These are phyloP conservation scores for Penicillium malachiteum DNA, from an alignment of 495 filamentous ascomycete species.

Conservation along the genomic window DNA sequence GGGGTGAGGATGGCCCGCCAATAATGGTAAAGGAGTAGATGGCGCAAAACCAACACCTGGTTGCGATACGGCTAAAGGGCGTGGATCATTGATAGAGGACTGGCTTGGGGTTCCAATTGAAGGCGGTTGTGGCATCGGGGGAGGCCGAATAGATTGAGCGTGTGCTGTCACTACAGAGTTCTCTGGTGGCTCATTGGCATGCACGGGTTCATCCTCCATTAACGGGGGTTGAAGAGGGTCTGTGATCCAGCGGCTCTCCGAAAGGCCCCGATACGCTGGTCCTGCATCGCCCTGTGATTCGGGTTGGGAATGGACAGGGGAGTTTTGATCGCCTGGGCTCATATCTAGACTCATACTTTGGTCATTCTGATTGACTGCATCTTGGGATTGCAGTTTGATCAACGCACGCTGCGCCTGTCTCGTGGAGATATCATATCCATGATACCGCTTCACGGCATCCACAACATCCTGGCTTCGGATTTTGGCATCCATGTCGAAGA, in stretches of 20 bases:
- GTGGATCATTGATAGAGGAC: slow-evolving; percentile 20
- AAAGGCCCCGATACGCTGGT: slow-evolving; percentile 27
- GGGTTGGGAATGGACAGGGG: slow-evolving; percentile 19
- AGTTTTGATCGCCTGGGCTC: slow-evolving; percentile 22
- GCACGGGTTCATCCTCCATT: slow-evolving; percentile 31
- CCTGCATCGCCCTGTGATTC: slow-evolving; percentile 20
- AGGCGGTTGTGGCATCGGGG: slow-evolving; percentile 21
- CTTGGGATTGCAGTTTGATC: slow-evolving; percentile 39
- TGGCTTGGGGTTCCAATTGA: slow-evolving; percentile 24
- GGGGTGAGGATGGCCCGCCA: slow-evolving; percentile 20
- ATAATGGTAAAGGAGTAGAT: slow-evolving; percentile 16
- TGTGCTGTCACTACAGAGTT: slow-evolving; percentile 17
- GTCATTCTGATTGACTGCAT: slow-evolving; percentile 25
- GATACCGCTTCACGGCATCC: slow-evolving; percentile 46
- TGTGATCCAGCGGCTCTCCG: slow-evolving; percentile 39
- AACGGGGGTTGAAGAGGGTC: slow-evolving; percentile 29
- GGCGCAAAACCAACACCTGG: slow-evolving; percentile 21
- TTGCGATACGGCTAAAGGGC: slow-evolving; percentile 24
- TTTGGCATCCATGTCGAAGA: slow-evolving; percentile 44
- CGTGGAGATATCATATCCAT: slow-evolving; percentile 49
- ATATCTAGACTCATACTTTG: slow-evolving; percentile 17
- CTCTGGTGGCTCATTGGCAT: slow-evolving; percentile 23
- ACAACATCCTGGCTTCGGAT: slow-evolving; percentile 45
- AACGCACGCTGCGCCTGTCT: slow-evolving; percentile 47
- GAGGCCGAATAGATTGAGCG: slow-evolving; percentile 23